Percentiles rank a stretch among this genome's conserved stretches.
Conservation (phyloP, 257 asterid species). For the Solanum verrucosum region DNA sequence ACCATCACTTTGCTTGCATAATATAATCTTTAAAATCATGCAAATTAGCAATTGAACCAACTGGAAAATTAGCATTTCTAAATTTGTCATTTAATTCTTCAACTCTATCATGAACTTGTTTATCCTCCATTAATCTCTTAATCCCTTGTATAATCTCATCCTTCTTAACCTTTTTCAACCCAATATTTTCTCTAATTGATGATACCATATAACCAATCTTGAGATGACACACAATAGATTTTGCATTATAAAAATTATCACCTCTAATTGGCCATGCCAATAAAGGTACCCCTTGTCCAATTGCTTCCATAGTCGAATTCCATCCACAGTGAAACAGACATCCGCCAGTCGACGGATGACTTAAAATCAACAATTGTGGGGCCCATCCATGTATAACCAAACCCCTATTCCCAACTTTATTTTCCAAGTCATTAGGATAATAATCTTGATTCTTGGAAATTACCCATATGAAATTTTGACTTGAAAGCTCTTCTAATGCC, state of each 20-base stretch:
- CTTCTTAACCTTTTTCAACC: conserved; percentile 29
- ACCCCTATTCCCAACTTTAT: conserved; percentile 37
- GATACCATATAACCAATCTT: conserved; percentile 35
- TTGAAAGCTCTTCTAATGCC: conserved; percentile 32
- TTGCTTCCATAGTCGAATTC: conserved; percentile 61
- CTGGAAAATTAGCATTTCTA: conserved; percentile 33
- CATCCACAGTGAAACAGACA: conserved; percentile 72
- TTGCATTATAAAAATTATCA: conserved; percentile 56
- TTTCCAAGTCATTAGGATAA: conserved; percentile 38
- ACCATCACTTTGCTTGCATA: not conserved
- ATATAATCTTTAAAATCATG: not conserved
- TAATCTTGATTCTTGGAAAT: conserved; percentile 46
- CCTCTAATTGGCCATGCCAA: conserved; percentile 84
- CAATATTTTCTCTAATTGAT: conserved; percentile 12
- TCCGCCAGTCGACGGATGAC: conserved; percentile 56
- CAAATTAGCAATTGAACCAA: conserved; percentile 18
- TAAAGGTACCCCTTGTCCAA: conserved; percentile 50
- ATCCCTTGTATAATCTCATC: conserved; percentile 36
- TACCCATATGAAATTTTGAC: conserved; percentile 56
- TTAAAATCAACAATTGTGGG: conserved; percentile 50
- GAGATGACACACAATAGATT: conserved; percentile 31
- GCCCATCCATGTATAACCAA: conserved; percentile 74
- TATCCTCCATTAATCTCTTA: conserved; percentile 37
- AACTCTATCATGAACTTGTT: conserved; percentile 34
- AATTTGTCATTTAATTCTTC: conserved; percentile 12